Evolutionary conservation across 495 filamentous ascomycete genomes (phyloP).

Genomic region (Hypoxylon fuscum): DNA sequence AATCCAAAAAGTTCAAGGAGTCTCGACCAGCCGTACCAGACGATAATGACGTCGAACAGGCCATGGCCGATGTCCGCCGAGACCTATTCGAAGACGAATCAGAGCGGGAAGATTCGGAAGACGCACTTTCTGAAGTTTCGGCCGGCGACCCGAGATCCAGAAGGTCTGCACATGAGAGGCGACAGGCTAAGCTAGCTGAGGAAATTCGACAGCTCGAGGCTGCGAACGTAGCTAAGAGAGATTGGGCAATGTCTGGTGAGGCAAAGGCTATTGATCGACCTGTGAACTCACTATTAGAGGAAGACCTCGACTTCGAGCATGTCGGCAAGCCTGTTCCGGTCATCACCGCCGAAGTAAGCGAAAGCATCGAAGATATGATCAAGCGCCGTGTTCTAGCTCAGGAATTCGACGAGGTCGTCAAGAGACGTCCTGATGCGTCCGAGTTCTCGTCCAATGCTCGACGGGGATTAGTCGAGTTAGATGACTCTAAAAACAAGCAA

Average conservation of each 20-base stretch:
- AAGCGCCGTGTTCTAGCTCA: slow-evolving; percentile 90
- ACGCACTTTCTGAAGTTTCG: slow-evolving; percentile 64
- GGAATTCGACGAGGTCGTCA: slow-evolving; percentile 92
- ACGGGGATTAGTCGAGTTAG: slow-evolving; percentile 78
- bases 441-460: slow-evolving; percentile 62
- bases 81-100: slow-evolving; percentile 90
- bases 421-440: slow-evolving; percentile 77
- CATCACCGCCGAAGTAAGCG: slow-evolving; percentile 91
- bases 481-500: slow-evolving; percentile 86
- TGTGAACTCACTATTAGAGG: slow-evolving; percentile 89
- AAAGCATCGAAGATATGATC: slow-evolving; percentile 92
- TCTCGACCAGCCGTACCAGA: slow-evolving; percentile 45
- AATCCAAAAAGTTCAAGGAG: slow-evolving; percentile 49
- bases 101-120: slow-evolving; percentile 63
- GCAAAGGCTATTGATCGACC: slow-evolving; percentile 83
- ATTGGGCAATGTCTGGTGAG: slow-evolving; percentile 92
- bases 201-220: slow-evolving; percentile 92
- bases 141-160: slow-evolving; percentile 64
- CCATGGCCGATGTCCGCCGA: slow-evolving; percentile 89
- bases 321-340: slow-evolving; percentile 95
- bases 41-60: slow-evolving; percentile 77
- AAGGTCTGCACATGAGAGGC: slow-evolving; percentile 83
- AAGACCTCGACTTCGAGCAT: slow-evolving; percentile 95
- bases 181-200: slow-evolving; percentile 82
- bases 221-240: slow-evolving; percentile 86